Evolutionary conservation across 202 grass and related monocot species (phyloP).

Genomic region (Panicum hallii): DNA sequence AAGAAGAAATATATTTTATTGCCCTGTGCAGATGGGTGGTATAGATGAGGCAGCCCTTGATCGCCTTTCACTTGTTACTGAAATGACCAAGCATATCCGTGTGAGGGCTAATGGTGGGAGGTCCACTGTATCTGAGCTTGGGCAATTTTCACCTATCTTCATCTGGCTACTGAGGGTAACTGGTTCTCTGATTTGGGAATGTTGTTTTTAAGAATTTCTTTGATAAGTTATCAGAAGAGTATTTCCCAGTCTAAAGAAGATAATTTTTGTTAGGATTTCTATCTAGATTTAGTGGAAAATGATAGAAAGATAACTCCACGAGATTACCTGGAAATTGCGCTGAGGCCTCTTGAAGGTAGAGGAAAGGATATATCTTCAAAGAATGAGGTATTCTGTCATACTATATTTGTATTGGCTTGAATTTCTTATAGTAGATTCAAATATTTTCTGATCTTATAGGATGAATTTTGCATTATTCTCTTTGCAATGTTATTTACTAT

Average conservation of each 20-base stretch:
- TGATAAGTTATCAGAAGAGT: background rate
- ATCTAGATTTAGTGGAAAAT: constrained; percentile 78
- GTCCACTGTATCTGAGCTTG: constrained; percentile 66
- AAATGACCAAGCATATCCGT: constrained; percentile 90
- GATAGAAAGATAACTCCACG: constrained; percentile 70
- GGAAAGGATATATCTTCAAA: constrained; percentile 70
- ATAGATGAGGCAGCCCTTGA: constrained; percentile 85
- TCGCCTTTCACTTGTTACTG: constrained; percentile 85
- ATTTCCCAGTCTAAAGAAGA: background rate
- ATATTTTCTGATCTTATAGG: constrained; percentile 11
- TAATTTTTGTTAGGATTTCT: constrained; percentile 75
- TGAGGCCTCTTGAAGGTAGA: constrained; percentile 71
- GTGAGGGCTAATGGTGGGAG: constrained; percentile 70
- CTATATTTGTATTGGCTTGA: constrained; percentile 17
- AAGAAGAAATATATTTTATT: constrained; percentile 22
- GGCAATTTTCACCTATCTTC: constrained; percentile 83
- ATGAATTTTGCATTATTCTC: background rate
- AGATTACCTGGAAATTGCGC: constrained; percentile 82
- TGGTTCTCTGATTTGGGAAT: constrained; percentile 5
- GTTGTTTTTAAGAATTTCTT: background rate
- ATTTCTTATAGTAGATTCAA: constrained; percentile 15
- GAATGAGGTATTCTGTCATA: constrained; percentile 70
- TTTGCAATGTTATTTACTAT: constrained; percentile 35
- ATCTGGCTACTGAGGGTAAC: constrained; percentile 81
- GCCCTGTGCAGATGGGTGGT: constrained; percentile 73